A percentile compares a stretch with the other conserved stretches of the same genome.
Evolutionary conservation across 495 filamentous ascomycete species (phyloP).

Genomic region (Hamigera avellanea): DNA sequence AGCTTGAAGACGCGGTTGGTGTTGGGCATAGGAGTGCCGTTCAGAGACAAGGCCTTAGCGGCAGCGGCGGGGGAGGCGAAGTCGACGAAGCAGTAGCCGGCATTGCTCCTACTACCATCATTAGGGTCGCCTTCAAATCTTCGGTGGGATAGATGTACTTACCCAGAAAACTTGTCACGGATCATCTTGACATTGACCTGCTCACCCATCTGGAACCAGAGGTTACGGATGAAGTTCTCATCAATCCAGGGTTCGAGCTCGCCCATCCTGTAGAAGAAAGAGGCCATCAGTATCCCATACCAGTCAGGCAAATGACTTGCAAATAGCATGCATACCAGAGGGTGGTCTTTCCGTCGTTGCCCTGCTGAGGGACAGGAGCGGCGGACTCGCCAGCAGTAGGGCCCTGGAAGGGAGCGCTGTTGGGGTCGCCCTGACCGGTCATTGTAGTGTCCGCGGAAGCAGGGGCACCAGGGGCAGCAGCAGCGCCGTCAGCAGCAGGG

Average conservation of each 20-base stretch:
- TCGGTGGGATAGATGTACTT: slow-evolving; percentile 25
- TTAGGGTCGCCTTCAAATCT: slow-evolving; percentile 26
- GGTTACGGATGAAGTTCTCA: slow-evolving; percentile 91
- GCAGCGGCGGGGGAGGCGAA: slow-evolving; percentile 77
- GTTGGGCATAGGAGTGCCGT: slow-evolving; percentile 88
- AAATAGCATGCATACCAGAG: slow-evolving; percentile 49
- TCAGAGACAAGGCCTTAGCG: slow-evolving; percentile 77
- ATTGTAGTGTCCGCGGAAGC: slow-evolving; percentile 40
- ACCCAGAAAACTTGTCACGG: slow-evolving; percentile 98
- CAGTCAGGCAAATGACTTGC: neutral
- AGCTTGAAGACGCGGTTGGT: slow-evolving; percentile 93
- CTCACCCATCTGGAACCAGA: slow-evolving; percentile 86
- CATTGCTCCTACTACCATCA: slow-evolving; percentile 65
- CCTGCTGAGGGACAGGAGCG: slow-evolving; percentile 41
- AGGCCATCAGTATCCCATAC: slow-evolving; percentile 1
- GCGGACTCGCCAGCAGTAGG: slow-evolving; percentile 40
- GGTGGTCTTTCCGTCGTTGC: slow-evolving; percentile 64
- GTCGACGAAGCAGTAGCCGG: slow-evolving; percentile 98
- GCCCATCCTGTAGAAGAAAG: slow-evolving; percentile 67
- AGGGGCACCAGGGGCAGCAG: slow-evolving; percentile 40
- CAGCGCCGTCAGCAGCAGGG: slow-evolving; percentile 39
- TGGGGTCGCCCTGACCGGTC: slow-evolving; percentile 43
- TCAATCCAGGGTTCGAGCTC: slow-evolving; percentile 99
- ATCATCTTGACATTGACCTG: slow-evolving; percentile 99
- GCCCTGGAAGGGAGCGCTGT: slow-evolving; percentile 42